phyloP scores from a whole-genome alignment of 257 asterid species.

The Schizonepeta tenuifolia region DNA sequence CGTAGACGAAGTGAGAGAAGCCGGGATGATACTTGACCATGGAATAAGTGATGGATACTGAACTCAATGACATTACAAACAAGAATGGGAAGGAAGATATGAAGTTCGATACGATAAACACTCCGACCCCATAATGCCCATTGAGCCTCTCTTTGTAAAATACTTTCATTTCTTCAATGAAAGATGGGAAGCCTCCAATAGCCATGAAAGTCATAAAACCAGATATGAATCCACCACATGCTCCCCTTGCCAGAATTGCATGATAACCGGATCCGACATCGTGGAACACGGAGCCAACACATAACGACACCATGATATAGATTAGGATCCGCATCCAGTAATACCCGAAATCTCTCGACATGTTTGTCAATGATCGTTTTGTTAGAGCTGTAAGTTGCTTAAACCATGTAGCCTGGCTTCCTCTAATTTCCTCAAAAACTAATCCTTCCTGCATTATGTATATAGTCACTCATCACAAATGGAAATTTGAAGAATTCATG shows the following conservation, averaged over 20 bases:
- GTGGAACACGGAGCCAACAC: constrained; percentile 79
- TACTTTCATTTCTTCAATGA: constrained; percentile 92
- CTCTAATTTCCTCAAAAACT: constrained; percentile 41
- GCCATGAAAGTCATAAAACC: constrained; percentile 97
- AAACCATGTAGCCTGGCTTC: constrained; percentile 69
- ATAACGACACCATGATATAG: constrained; percentile 57
- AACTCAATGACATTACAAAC: constrained; percentile 54
- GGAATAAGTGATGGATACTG: constrained; percentile 66
- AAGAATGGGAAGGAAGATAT: constrained; percentile 82
- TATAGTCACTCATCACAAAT: background rate
- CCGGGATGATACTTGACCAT: constrained; percentile 78
- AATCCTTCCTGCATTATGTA: constrained; percentile 48
- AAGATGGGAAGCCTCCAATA: constrained; percentile 95
- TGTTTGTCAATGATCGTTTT: constrained; percentile 70
- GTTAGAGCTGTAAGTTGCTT: constrained; percentile 71
- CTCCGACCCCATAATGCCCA: constrained; percentile 86
- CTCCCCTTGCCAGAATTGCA: constrained; percentile 77
- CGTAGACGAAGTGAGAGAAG: constrained; percentile 57
- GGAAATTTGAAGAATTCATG: too few species aligned
- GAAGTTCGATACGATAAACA: constrained; percentile 72
- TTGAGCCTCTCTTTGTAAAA: constrained; percentile 72
- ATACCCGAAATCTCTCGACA: constrained; percentile 86
- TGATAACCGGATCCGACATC: constrained; percentile 59
- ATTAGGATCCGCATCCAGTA: constrained; percentile 80
- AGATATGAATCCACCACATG: constrained; percentile 83